phyloP scores from a whole-genome alignment of 148 eudicot species.

The Rhododendron henanense region DNA sequence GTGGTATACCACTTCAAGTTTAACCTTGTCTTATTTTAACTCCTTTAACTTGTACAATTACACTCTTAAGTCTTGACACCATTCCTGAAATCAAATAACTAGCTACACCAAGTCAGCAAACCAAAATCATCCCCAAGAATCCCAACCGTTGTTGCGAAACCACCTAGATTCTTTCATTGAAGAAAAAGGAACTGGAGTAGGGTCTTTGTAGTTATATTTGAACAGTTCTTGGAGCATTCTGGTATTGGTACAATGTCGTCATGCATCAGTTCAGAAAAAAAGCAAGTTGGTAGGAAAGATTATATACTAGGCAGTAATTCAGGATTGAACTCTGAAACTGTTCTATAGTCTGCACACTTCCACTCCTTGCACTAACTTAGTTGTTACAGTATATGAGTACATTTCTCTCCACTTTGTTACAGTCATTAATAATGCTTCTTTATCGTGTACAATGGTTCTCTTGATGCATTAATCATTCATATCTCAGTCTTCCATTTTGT shows the following conservation, averaged over 20 bases:
- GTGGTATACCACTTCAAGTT: background rate
- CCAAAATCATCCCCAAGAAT: background rate
- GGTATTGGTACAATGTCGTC: background rate
- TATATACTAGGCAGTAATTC: background rate
- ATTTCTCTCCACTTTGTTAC: conserved; percentile 1
- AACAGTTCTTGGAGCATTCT: background rate
- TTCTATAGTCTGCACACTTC: background rate
- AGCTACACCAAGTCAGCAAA: background rate
- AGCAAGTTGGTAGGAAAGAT: background rate
- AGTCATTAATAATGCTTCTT: background rate
- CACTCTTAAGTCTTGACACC: background rate
- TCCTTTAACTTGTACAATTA: background rate
- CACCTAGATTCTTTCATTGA: background rate
- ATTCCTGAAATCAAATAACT: background rate
- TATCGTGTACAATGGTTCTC: background rate
- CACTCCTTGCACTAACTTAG: background rate
- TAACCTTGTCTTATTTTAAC: background rate
- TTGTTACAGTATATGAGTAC: background rate
- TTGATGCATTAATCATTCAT: background rate
- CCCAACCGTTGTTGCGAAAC: background rate
- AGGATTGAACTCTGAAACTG: conserved; percentile 3
- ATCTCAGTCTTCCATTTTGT: background rate
- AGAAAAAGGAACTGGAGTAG: background rate
- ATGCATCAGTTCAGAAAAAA: background rate
- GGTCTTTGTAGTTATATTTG: background rate